phyloP scores from a whole-genome alignment of 331 rosid species.

The Saraca asoca region DNA sequence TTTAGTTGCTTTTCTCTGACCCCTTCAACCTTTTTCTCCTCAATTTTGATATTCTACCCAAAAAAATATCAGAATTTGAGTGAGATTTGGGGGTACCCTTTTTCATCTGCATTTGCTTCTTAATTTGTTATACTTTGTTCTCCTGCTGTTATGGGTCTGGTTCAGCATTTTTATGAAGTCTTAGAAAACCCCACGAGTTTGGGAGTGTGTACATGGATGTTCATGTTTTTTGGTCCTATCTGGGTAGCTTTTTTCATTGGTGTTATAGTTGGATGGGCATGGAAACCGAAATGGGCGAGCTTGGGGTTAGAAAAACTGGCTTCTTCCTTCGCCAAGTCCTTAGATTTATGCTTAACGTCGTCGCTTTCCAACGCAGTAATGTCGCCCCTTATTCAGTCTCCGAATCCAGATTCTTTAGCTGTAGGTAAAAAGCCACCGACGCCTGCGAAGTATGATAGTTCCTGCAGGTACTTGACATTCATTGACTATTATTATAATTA shows the following conservation, averaged over 20 bases:
- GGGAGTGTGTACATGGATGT: slow-evolving; percentile 37
- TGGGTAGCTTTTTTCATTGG: slow-evolving; percentile 69
- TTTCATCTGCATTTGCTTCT: no score
- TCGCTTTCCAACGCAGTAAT: background rate
- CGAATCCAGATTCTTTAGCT: no score
- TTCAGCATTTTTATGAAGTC: slow-evolving; percentile 24
- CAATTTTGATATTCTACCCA: background rate
- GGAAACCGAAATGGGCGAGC: slow-evolving; percentile 70
- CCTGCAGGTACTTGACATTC: no score
- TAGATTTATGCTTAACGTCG: slow-evolving; percentile 26
- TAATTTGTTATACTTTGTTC: background rate
- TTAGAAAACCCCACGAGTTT: slow-evolving; percentile 35
- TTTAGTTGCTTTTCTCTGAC: slow-evolving; percentile 16
- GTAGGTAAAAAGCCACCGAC: no score
- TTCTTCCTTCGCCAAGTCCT: no score
- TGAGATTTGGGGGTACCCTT: background rate
- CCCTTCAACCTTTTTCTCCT: slow-evolving; percentile 20
- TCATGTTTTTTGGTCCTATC: slow-evolving; percentile 47
- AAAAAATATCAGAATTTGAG: background rate
- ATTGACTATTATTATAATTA: no score
- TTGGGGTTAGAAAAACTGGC: slow-evolving; percentile 44
- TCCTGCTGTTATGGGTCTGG: slow-evolving; percentile 27
- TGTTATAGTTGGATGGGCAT: slow-evolving; percentile 66
- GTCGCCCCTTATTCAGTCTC: no score
- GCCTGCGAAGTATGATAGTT: no score